phyloP scores from a whole-genome alignment of 1,284 basidiomycete genomes.

The Blastosporella zonata region DNA sequence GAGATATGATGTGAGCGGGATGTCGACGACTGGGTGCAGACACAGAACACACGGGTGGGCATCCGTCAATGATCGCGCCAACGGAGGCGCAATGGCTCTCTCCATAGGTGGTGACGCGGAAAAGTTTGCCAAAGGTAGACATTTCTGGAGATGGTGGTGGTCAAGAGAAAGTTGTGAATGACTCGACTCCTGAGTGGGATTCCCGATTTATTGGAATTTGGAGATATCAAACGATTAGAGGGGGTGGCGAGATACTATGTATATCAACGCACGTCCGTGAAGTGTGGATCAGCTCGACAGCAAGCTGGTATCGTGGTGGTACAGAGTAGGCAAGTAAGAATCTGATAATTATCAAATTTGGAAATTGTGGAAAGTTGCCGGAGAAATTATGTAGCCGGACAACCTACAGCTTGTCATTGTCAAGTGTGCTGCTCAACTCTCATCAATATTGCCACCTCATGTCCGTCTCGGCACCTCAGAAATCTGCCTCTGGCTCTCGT shows the following conservation, averaged over 20 bases:
- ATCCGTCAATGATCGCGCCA: constrained; percentile 96
- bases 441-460: constrained; percentile 24
- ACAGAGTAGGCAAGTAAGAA: constrained; percentile 12
- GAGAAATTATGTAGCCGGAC: constrained; percentile 12
- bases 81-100: constrained; percentile 98
- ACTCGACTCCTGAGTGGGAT: neutral
- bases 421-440: constrained; percentile 5
- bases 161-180: constrained; percentile 8
- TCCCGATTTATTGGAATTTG: neutral
- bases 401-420: constrained; percentile 1
- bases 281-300: constrained; percentile 4
- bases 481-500: constrained; percentile 42
- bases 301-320: constrained; percentile 1
- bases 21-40: neutral
- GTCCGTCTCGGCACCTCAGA: constrained; percentile 33
- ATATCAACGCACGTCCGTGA: constrained; percentile 3
- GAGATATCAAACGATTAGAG: neutral
- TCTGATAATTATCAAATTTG: constrained; percentile 9
- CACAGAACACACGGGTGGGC: constrained; percentile 73
- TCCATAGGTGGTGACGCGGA: constrained; percentile 96
- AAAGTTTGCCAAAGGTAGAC: constrained; percentile 91
- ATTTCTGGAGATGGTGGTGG: constrained; percentile 40
- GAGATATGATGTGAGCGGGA: constrained; percentile 13
- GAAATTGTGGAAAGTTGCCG: constrained; percentile 11
- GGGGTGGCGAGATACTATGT: neutral